A percentile compares a stretch with the other conserved stretches of the same genome.
Evolutionary conservation across 345 rosid species (phyloP).

Genomic region (Cardiospermum halicacabum): DNA sequence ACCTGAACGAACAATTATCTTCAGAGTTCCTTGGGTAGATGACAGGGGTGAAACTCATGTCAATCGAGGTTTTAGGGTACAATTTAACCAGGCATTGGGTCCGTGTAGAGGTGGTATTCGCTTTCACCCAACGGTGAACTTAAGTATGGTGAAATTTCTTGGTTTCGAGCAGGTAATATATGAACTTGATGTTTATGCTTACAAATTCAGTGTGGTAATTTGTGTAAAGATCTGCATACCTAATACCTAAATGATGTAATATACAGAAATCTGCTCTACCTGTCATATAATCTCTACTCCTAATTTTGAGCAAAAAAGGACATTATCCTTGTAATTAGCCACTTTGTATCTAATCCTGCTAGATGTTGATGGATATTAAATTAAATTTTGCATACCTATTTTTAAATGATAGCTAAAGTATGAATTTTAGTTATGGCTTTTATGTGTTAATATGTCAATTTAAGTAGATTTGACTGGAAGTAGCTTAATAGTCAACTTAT

Average conservation of each 20-base stretch:
- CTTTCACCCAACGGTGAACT: conserved; percentile 85
- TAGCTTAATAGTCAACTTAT: not conserved
- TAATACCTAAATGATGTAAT: not conserved
- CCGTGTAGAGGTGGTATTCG: conserved; percentile 98
- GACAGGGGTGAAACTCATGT: conserved; percentile 98
- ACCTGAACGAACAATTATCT: conserved; percentile 88
- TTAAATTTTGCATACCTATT: conserved; percentile 6
- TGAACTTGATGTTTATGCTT: conserved; percentile 12
- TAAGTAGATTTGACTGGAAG: not conserved
- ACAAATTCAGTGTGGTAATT: conserved; percentile 5
- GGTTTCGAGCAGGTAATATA: conserved; percentile 85
- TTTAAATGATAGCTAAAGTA: conserved; percentile 3
- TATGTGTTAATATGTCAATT: not conserved
- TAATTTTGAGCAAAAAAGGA: not conserved
- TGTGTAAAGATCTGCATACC: not conserved
- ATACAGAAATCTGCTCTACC: not conserved
- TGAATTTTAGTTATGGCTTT: not conserved
- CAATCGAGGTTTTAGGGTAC: conserved; percentile 92
- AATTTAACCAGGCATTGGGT: conserved; percentile 91
- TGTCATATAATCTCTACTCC: not conserved
- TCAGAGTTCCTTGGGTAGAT: conserved; percentile 98
- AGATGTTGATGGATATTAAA: conserved; percentile 1
- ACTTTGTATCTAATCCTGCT: not conserved
- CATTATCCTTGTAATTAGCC: not conserved
- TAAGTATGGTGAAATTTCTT: conserved; percentile 89